Evolutionary conservation across 2,329 filamentous ascomycete genomes (phyloP).

Genomic region (Cladophialophora bantiana): DNA sequence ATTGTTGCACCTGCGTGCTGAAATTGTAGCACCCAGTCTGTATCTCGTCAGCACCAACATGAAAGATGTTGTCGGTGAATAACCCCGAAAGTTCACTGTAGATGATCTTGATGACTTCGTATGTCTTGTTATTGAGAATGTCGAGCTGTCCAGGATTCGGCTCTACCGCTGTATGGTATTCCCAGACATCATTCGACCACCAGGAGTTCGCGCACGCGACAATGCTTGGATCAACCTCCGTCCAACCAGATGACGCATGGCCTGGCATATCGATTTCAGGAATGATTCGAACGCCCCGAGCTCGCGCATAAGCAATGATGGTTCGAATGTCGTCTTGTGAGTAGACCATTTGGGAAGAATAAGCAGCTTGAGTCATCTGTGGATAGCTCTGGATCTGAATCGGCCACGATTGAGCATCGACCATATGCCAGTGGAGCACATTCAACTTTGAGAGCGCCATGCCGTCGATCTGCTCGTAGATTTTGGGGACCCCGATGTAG

Average conservation of each 20-base stretch:
- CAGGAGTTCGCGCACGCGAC: slow-evolving; percentile 64
- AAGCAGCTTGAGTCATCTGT: slow-evolving; percentile 62
- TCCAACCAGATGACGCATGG: slow-evolving; percentile 63
- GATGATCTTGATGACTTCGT: slow-evolving; percentile 61
- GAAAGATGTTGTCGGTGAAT: slow-evolving; percentile 63
- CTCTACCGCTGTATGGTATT: slow-evolving; percentile 62
- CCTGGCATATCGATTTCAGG: slow-evolving; percentile 70
- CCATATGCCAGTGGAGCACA: slow-evolving; percentile 64
- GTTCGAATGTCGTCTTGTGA: slow-evolving; percentile 52
- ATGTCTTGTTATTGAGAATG: slow-evolving; percentile 63
- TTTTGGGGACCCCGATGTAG: slow-evolving; percentile 60
- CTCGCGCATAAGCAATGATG: slow-evolving; percentile 59
- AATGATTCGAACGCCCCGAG: slow-evolving; percentile 65
- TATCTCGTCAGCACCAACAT: slow-evolving; percentile 64
- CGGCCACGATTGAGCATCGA: slow-evolving; percentile 64
- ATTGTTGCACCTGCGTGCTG: slow-evolving; percentile 57
- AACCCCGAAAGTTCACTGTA: slow-evolving; percentile 61
- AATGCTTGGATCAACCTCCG: slow-evolving; percentile 63
- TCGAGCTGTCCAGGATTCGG: slow-evolving; percentile 65
- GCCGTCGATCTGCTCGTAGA: slow-evolving; percentile 62
- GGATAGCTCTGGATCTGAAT: slow-evolving; percentile 59
- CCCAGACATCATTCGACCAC: slow-evolving; percentile 67
- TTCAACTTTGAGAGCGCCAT: slow-evolving; percentile 65
- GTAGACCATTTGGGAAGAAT: slow-evolving; percentile 58
- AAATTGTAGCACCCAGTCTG: slow-evolving; percentile 66